Evolutionary conservation across 495 filamentous ascomycete species (phyloP).

Genomic region (Friedmanniomyces endolithicus): DNA sequence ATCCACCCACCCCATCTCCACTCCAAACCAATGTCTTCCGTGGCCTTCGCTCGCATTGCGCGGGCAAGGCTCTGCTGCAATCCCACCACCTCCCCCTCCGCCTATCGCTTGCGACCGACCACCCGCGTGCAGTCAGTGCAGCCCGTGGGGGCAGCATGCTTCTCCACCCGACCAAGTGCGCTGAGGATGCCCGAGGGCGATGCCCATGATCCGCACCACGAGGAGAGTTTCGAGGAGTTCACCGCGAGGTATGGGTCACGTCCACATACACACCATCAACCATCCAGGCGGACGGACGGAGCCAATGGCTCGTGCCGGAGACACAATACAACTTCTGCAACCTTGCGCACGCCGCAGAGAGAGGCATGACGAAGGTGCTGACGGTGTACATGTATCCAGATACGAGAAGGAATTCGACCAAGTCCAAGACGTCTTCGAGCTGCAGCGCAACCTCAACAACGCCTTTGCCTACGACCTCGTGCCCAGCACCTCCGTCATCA

Average conservation of each 20-base stretch:
- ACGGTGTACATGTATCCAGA: too few species aligned
- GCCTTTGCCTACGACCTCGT: conserved; percentile 99
- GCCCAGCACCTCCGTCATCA: conserved; percentile 81
- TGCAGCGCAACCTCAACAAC: conserved; percentile 99
- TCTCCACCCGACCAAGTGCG: conserved; percentile 13
- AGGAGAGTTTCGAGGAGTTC: conserved; percentile 97
- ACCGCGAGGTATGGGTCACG: conserved; percentile 85
- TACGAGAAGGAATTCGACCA: conserved; percentile 98
- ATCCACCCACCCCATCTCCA: background rate
- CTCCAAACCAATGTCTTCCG: conserved; percentile 15
- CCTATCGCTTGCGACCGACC: background rate
- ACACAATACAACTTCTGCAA: too few species aligned
- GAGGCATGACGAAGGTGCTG: too few species aligned
- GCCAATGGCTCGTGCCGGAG: too few species aligned
- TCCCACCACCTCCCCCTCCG: too few species aligned
- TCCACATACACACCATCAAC: too few species aligned
- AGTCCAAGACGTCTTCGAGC: conserved; percentile 98
- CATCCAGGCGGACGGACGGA: too few species aligned
- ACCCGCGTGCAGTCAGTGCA: background rate
- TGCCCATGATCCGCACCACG: conserved; percentile 47
- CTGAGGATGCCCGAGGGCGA: conserved; percentile 16
- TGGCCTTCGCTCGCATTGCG: conserved; percentile 18
- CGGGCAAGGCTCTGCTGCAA: conserved; percentile 11
- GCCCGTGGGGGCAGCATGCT: background rate
- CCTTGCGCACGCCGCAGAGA: too few species aligned